These are phyloP conservation scores for Fusarium buharicum DNA, from an alignment of 2,329 filamentous ascomycete species.

Conservation along the genomic window DNA sequence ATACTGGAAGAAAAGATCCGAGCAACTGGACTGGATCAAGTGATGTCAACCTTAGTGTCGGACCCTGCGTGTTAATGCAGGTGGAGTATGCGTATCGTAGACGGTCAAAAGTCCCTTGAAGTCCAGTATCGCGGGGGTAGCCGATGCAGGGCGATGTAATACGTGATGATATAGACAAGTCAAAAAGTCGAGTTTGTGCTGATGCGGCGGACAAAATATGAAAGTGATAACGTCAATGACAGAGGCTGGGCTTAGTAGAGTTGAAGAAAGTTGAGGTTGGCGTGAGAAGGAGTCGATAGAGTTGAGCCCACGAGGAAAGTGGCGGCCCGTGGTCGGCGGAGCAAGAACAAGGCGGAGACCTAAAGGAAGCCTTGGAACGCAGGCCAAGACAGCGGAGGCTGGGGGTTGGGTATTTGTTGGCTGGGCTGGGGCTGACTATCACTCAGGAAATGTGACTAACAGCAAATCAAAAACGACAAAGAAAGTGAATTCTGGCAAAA, in stretches of 20 bases:
- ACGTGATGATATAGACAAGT: slow-evolving; percentile 15
- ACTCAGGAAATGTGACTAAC: slow-evolving; percentile 7
- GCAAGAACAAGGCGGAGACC: slow-evolving; percentile 21
- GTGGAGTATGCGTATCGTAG: slow-evolving; percentile 36
- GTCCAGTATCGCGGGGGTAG: slow-evolving; percentile 30
- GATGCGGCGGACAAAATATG: slow-evolving; percentile 15
- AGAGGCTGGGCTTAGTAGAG: slow-evolving; percentile 23
- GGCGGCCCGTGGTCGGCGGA: slow-evolving; percentile 35
- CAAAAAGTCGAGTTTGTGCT: slow-evolving; percentile 1
- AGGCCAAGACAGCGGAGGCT: slow-evolving; percentile 30
- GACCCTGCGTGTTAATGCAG: slow-evolving; percentile 42
- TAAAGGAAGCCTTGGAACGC: slow-evolving; percentile 35
- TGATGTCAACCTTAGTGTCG: slow-evolving; percentile 30
- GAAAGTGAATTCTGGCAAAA: slow-evolving; percentile 2
- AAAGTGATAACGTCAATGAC: slow-evolving; percentile 19
- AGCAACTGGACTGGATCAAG: slow-evolving; percentile 9
- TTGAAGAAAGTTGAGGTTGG: slow-evolving; percentile 21
- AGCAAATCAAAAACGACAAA: slow-evolving; percentile 9
- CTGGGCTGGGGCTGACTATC: slow-evolving; percentile 19
- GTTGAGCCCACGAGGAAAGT: slow-evolving; percentile 36
- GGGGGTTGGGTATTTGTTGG: slow-evolving; percentile 19
- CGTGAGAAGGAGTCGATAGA: slow-evolving; percentile 23
- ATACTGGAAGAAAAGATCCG: slow-evolving; percentile 16
- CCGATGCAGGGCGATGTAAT: slow-evolving; percentile 28
- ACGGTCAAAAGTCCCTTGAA: slow-evolving; percentile 29